These are phyloP conservation scores for Curvularia hawaiiensis DNA, from an alignment of 2,329 filamentous ascomycete genomes.

Conservation along the genomic window DNA sequence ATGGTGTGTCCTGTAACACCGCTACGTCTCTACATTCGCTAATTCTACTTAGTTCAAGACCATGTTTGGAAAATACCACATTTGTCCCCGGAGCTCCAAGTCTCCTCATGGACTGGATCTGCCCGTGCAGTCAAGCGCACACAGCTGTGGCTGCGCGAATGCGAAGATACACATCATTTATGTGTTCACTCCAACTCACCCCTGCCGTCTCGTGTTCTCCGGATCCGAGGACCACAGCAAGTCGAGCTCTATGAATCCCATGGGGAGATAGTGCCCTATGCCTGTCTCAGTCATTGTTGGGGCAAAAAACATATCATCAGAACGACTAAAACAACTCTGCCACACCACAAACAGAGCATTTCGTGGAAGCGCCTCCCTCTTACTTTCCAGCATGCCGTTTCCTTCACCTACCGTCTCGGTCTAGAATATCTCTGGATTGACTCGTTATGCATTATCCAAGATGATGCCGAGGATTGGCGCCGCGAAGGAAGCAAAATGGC, in stretches of 20 bases:
- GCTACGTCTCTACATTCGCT: neutral
- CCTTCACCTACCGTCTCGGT: conserved; percentile 14
- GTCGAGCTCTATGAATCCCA: conserved; percentile 1
- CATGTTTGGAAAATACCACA: conserved; percentile 1
- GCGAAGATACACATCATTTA: neutral
- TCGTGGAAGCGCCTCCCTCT: conserved; percentile 11
- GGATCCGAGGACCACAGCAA: neutral
- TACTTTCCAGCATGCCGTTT: conserved; percentile 22
- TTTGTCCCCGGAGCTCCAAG: neutral
- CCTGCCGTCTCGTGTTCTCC: conserved; percentile 7
- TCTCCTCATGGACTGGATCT: neutral
- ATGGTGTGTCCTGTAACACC: neutral
- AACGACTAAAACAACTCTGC: neutral
- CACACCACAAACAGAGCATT: conserved; percentile 2
- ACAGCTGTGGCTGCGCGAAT: neutral
- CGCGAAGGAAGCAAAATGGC: conserved; percentile 24
- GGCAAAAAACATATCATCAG: neutral
- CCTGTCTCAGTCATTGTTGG: conserved; percentile 15
- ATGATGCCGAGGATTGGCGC: conserved; percentile 20
- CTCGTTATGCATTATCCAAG: conserved; percentile 25
- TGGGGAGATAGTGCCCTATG: conserved; percentile 1
- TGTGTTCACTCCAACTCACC: neutral
- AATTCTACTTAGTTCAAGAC: neutral
- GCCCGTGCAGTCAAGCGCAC: neutral
- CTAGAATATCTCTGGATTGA: conserved; percentile 27